A percentile compares a stretch with the other conserved stretches of the same genome.
These are phyloP conservation scores for Coemansia furcata DNA, from an alignment of 192 early-diverging fungal species.

Conservation along the genomic window DNA sequence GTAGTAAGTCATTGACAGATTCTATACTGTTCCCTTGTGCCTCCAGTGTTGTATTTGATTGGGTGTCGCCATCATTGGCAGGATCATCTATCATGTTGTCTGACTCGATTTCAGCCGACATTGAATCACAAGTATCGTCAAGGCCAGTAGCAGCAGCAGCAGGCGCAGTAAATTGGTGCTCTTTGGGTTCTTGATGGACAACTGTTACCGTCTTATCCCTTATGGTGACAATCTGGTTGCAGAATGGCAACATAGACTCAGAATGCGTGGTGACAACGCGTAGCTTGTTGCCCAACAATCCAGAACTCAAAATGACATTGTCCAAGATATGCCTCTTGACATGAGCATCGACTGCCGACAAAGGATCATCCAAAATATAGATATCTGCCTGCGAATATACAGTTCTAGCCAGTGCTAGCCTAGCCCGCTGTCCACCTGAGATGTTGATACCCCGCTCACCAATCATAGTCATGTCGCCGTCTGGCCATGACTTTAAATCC, in stretches of 20 bases:
- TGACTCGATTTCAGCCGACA: background rate
- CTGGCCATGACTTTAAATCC: background rate
- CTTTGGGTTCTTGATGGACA: background rate
- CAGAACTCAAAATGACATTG: slow-evolving; percentile 15
- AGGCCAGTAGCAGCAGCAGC: background rate
- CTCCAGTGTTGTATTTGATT: background rate
- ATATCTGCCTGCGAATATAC: slow-evolving; percentile 23
- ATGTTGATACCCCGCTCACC: slow-evolving; percentile 18
- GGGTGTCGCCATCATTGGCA: background rate
- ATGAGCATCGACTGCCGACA: slow-evolving; percentile 1
- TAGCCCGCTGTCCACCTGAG: slow-evolving; percentile 16
- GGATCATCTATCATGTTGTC: background rate
- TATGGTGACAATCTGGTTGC: background rate
- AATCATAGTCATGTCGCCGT: slow-evolving; percentile 3
- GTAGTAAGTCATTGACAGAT: background rate
- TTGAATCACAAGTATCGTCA: background rate
- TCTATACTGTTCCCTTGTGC: background rate
- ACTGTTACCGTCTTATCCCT: background rate
- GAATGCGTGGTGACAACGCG: background rate
- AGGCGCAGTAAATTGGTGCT: background rate
- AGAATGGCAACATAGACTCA: slow-evolving; percentile 5
- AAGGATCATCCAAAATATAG: background rate
- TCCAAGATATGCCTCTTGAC: slow-evolving; percentile 14
- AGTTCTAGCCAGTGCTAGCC: slow-evolving; percentile 13
- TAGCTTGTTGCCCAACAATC: slow-evolving; percentile 7